Percentiles rank a stretch among this genome's conserved stretches.
Conservation (phyloP, 2,329 filamentous ascomycete species). For the Alternaria sp. region DNA sequence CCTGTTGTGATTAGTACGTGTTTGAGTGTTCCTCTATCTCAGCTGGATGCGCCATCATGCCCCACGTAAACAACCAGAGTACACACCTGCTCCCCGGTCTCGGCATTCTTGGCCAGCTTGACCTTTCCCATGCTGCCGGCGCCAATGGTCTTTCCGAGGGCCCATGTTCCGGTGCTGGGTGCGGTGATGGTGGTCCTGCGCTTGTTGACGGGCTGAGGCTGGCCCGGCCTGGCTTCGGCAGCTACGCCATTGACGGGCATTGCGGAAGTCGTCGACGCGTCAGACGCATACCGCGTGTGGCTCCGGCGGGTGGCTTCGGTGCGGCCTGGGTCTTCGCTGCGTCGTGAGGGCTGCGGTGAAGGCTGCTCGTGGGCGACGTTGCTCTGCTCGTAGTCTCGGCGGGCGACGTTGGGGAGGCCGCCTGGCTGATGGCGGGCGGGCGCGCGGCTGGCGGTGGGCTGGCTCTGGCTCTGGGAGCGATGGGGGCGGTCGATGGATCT, state of each 20-base stretch:
- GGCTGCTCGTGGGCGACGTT: conserved; percentile 65
- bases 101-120: conserved; percentile 89
- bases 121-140: conserved; percentile 99
- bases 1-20: conserved; percentile 58
- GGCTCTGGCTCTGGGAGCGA: conserved; percentile 47
- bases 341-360: conserved; percentile 53
- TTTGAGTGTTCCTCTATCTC: background rate
- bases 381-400: conserved; percentile 76
- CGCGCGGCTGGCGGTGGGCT: conserved; percentile 35
- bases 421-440: conserved; percentile 50
- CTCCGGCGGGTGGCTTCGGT: conserved; percentile 61
- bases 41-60: background rate
- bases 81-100: conserved; percentile 86
- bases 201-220: conserved; percentile 35
- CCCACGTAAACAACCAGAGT: background rate
- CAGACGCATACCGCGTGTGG: conserved; percentile 55
- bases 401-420: conserved; percentile 60
- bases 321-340: conserved; percentile 66
- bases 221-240: conserved; percentile 34
- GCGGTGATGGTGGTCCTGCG: conserved; percentile 85
- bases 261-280: conserved; percentile 48
- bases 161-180: conserved; percentile 84
- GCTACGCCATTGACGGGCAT: conserved; percentile 49
- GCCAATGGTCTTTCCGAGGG: conserved; percentile 94
- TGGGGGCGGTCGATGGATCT: conserved; percentile 42